Conservation (phyloP, 257 asterid species). For the Asclepias syriaca region DNA sequence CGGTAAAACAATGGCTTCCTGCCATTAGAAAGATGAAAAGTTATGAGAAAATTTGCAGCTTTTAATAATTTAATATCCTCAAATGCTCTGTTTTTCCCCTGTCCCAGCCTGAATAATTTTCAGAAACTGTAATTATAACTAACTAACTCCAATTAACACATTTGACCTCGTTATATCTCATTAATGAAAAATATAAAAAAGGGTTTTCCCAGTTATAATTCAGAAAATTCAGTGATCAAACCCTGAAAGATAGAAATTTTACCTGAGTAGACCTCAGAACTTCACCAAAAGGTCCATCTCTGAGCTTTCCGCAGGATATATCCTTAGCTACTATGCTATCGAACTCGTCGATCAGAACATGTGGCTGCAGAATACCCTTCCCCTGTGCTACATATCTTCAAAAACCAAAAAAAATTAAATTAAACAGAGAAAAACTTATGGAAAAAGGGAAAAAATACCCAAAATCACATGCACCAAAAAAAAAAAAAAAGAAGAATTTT, state of each 20-base stretch:
- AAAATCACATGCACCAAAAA: neutral
- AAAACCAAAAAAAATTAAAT: neutral
- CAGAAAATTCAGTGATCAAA: neutral
- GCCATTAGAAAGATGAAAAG: conserved; percentile 18
- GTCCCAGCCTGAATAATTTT: neutral
- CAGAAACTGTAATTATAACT: neutral
- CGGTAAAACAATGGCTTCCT: conserved; percentile 95
- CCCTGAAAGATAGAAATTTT: neutral
- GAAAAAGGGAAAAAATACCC: neutral
- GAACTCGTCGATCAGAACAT: conserved; percentile 74
- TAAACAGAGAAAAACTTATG: neutral
- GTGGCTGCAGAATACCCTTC: conserved; percentile 90
- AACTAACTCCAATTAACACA: neutral
- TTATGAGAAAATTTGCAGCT: neutral
- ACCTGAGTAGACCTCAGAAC: conserved; percentile 81
- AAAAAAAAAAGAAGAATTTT: neutral
- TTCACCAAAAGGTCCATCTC: conserved; percentile 80
- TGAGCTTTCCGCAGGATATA: conserved; percentile 36
- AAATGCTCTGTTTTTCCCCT: neutral
- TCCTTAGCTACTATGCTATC: conserved; percentile 54
- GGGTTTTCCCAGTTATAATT: neutral
- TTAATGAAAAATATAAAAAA: neutral
- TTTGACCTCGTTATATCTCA: neutral
- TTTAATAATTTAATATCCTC: neutral
- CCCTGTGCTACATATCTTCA: conserved; percentile 92